Evolutionary conservation across 495 filamentous ascomycete species (phyloP), one percentile per base, ranked within the genome.

Genomic region (Staphylotrichum tortipilum): DNA sequence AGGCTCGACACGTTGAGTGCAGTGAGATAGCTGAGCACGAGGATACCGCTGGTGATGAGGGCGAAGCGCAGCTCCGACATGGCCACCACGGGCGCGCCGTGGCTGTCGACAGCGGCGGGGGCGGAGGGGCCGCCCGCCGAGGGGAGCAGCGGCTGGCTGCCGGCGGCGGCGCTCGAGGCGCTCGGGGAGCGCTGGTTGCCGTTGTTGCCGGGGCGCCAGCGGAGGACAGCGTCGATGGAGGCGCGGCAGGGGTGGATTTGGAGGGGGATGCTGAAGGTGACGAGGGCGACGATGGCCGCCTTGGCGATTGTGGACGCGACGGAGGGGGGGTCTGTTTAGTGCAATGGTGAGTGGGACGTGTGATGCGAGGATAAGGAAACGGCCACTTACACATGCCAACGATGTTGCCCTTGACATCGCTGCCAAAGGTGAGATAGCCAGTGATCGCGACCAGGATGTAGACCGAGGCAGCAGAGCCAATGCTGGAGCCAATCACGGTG

Each of bases 171-270:
- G 33, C 67, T 66, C 1, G 60, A 42, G 37, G 53, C 54, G 19
- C 61, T 59, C 30, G 60, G 68, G 3, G 88, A 86, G 9, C 86
- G 80, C 86, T 88, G 94, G 66, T 83, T 86, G 30, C 89, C 26
- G 26, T 10, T 10, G 26, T 28, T 68, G 88, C 88, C 50, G 24
- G 89, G 90, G 8, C 88, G 81, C 94, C 94, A 98, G 68, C 86
- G 88, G 18, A 95, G 65, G 12, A 95, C 85, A 2, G 94, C 92
- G 59, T 96, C 89, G 44, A 96, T 76, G 7, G 87, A 94, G 9
- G 92, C 92, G 46, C 92, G 79, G 66, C 91, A 96, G 2, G 92
- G 92, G 68, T 98, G 92, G 37, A 92, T 80, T 69, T 98, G 92
- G 3, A 98, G 77, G 7, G 92, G 94, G 53, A 96, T 92, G 21